Evolutionary conservation across 2,329 filamentous ascomycete genomes (phyloP).

Genomic region (Xenosphaeropsis pyriputrescens): DNA sequence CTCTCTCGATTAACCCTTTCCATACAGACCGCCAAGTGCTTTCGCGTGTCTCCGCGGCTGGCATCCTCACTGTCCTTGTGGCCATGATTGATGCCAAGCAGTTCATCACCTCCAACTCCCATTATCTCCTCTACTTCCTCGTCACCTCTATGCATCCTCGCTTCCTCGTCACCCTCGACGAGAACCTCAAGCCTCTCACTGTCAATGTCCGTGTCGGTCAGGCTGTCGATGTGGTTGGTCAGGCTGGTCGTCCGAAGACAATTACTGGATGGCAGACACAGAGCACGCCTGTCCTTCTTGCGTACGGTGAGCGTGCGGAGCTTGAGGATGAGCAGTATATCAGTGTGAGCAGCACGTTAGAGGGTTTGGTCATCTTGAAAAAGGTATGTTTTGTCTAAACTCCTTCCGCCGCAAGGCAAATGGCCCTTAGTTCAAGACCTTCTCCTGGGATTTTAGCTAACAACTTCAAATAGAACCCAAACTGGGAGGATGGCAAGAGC

Average conservation of each 20-base stretch:
- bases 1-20: conserved; percentile 93
- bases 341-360: conserved; percentile 76
- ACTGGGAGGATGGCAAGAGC: conserved; percentile 29
- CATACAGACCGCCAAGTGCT: conserved; percentile 95
- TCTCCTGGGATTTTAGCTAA: background rate
- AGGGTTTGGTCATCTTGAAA: conserved; percentile 88
- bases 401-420: no score
- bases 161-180: conserved; percentile 91
- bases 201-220: conserved; percentile 97
- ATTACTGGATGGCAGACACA: conserved; percentile 99
- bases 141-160: conserved; percentile 94
- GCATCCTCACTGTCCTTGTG: conserved; percentile 77
- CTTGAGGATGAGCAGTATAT: conserved; percentile 97
- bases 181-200: conserved; percentile 82
- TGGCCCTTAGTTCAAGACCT: background rate
- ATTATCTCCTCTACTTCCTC: conserved; percentile 96
- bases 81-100: conserved; percentile 93
- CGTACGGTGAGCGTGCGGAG: conserved; percentile 92
- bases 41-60: conserved; percentile 79
- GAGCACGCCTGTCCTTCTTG: conserved; percentile 89
- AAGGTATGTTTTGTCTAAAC: conserved; percentile 52
- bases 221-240: conserved; percentile 93
- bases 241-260: conserved; percentile 93
- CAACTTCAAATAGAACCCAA: conserved; percentile 25
- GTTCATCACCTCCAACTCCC: conserved; percentile 50